These are phyloP conservation scores for Stropharia rugosoannulata DNA, from an alignment of 768 basidiomycete species.

Conservation along the genomic window DNA sequence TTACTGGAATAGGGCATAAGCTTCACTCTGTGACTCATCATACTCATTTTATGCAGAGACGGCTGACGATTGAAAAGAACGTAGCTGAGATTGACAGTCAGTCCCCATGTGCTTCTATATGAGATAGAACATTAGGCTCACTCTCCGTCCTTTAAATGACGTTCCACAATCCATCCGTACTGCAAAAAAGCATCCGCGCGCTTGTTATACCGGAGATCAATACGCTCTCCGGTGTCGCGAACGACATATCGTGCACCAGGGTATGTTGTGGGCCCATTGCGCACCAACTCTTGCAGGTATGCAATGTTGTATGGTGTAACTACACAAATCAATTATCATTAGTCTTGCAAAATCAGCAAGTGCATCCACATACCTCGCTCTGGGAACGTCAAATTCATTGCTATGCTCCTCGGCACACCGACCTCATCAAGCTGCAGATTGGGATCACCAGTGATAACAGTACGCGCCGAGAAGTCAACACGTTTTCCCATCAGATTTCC, in stretches of 20 bases:
- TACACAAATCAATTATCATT: constrained; percentile 25
- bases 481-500: constrained; percentile 99
- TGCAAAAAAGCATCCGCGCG: constrained; percentile 93
- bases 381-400: constrained; percentile 97
- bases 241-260: constrained; percentile 97
- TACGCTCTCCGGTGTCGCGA: constrained; percentile 95
- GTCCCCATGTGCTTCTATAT: background rate
- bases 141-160: constrained; percentile 98
- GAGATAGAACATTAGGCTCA: constrained; percentile 42
- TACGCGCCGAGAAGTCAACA: constrained; percentile 98
- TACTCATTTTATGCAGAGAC: constrained; percentile 99
- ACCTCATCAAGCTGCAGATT: constrained; percentile 96
- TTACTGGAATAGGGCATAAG: constrained; percentile 83
- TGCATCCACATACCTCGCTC: constrained; percentile 71
- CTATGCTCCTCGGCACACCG: constrained; percentile 92
- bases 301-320: constrained; percentile 97
- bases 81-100: constrained; percentile 45
- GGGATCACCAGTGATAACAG: constrained; percentile 98
- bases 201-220: constrained; percentile 96
- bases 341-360: background rate
- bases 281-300: constrained; percentile 91
- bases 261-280: constrained; percentile 92
- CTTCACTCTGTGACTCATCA: constrained; percentile 99
- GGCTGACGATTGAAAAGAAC: constrained; percentile 99
- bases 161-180: constrained; percentile 98